Conservation (phyloP, 2,329 filamentous ascomycete genomes). For the Alternaria infectoria region DNA sequence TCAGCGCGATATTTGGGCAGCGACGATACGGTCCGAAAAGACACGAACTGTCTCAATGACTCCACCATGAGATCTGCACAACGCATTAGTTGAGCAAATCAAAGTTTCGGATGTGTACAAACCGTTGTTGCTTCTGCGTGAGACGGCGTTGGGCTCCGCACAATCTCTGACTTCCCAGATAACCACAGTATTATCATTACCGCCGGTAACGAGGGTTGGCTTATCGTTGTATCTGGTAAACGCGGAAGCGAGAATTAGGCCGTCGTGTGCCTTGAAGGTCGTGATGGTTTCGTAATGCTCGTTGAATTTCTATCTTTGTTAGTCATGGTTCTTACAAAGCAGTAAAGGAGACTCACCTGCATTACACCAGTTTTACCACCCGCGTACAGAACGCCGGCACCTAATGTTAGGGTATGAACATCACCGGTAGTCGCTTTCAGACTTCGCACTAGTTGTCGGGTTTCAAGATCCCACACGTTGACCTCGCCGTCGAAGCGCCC, state of each 20-base stretch:
- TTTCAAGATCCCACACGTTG: slow-evolving; percentile 97
- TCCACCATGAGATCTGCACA: slow-evolving; percentile 64
- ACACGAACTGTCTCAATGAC: slow-evolving; percentile 80
- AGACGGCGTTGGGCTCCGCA: slow-evolving; percentile 52
- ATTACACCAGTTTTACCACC: slow-evolving; percentile 88
- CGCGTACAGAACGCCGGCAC: slow-evolving; percentile 84
- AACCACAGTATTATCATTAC: slow-evolving; percentile 87
- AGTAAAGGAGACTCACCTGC: slow-evolving; percentile 60
- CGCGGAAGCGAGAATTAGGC: slow-evolving; percentile 85
- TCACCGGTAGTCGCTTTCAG: slow-evolving; percentile 82
- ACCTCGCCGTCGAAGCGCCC: slow-evolving; percentile 87
- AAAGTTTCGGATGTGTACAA: slow-evolving; percentile 14
- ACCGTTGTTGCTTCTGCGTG: slow-evolving; percentile 64
- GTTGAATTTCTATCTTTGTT: slow-evolving; percentile 67
- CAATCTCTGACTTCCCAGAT: slow-evolving; percentile 80
- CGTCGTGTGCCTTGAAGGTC: slow-evolving; percentile 82
- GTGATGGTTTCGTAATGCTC: slow-evolving; percentile 82
- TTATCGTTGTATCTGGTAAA: slow-evolving; percentile 72
- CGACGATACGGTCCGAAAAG: slow-evolving; percentile 90
- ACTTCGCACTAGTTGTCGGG: slow-evolving; percentile 84
- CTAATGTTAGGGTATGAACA: slow-evolving; percentile 84
- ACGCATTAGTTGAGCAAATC: slow-evolving; percentile 25
- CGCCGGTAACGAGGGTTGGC: slow-evolving; percentile 90
- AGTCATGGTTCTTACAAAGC: slow-evolving; percentile 10
- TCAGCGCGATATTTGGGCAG: slow-evolving; percentile 86